Percentiles rank a stretch among this genome's conserved stretches.
Conservation (phyloP, 2,329 filamentous ascomycete genomes). For the Triangularia verruculosa region DNA sequence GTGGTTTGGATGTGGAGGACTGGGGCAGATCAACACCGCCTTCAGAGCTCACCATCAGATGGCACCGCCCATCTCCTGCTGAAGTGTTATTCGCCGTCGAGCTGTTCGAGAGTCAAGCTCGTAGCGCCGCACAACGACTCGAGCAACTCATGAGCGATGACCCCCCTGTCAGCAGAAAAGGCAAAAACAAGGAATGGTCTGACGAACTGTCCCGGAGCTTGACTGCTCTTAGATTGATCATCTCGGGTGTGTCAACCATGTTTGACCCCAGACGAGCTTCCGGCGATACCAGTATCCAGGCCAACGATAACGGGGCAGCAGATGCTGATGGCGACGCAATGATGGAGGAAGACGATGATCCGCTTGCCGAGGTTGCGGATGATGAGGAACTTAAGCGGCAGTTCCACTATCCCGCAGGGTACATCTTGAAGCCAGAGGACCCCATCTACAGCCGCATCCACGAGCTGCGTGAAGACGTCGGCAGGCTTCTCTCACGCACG, state of each 20-base stretch:
- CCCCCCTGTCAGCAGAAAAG: constrained; percentile 81
- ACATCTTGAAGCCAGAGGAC: constrained; percentile 64
- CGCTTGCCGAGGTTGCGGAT: constrained; percentile 63
- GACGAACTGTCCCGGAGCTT: constrained; percentile 92
- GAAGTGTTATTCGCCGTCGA: constrained; percentile 89
- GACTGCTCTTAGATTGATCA: constrained; percentile 80
- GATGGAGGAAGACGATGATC: constrained; percentile 51
- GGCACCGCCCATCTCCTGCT: constrained; percentile 78
- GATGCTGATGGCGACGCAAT: constrained; percentile 47
- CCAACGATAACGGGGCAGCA: constrained; percentile 49
- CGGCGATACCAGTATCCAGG: constrained; percentile 45
- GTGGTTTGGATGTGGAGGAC: constrained; percentile 71
- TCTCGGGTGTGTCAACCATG: constrained; percentile 83
- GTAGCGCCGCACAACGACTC: constrained; percentile 71
- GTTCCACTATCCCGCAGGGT: constrained; percentile 86
- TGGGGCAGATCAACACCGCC: constrained; percentile 82
- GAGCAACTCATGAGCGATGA: constrained; percentile 76
- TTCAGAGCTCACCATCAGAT: constrained; percentile 75
- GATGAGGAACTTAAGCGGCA: constrained; percentile 82
- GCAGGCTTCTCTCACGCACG: constrained; percentile 75
- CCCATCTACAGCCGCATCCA: constrained; percentile 74
- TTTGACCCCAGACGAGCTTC: constrained; percentile 79
- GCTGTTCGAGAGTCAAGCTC: constrained; percentile 80
- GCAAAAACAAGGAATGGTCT: constrained; percentile 98
- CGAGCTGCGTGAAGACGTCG: constrained; percentile 73